Evolutionary conservation across 768 basidiomycete species (phyloP).

Genomic region (Phlebiopsis flavidoalba): DNA sequence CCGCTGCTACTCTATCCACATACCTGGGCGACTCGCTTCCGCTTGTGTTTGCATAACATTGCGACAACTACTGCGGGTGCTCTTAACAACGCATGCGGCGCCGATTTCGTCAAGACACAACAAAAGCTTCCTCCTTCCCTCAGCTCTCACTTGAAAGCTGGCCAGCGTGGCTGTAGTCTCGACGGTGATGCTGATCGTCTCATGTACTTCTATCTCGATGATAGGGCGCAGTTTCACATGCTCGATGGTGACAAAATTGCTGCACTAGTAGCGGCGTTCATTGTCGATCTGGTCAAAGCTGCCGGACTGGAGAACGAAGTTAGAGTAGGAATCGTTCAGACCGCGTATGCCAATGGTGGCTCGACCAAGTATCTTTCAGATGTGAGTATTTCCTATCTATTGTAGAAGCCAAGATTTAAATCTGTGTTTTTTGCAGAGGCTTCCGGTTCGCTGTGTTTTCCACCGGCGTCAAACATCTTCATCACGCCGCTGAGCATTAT

Average conservation of each 20-base stretch:
- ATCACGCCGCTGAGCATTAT: slow-evolving; percentile 93
- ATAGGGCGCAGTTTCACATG: slow-evolving; percentile 75
- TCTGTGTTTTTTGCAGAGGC: slow-evolving; percentile 46
- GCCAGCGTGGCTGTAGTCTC: slow-evolving; percentile 85
- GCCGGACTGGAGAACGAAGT: slow-evolving; percentile 75
- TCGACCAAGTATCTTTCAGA: slow-evolving; percentile 89
- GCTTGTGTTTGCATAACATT: slow-evolving; percentile 66
- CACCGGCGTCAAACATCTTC: slow-evolving; percentile 97
- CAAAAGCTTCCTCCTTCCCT: slow-evolving; percentile 85
- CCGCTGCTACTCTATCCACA: slow-evolving; percentile 55
- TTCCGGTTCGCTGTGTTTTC: slow-evolving; percentile 93
- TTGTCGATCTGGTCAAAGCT: slow-evolving; percentile 82
- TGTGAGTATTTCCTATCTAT: slow-evolving; percentile 36
- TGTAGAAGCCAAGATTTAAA: not conserved
- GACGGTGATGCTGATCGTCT: slow-evolving; percentile 98
- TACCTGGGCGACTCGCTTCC: slow-evolving; percentile 58
- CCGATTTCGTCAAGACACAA: slow-evolving; percentile 93
- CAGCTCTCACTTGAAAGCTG: slow-evolving; percentile 51
- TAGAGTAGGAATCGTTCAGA: slow-evolving; percentile 94
- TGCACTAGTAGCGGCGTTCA: slow-evolving; percentile 86
- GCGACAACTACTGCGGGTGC: slow-evolving; percentile 58
- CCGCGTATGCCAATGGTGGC: slow-evolving; percentile 96
- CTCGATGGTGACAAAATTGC: slow-evolving; percentile 99
- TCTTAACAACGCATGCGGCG: slow-evolving; percentile 86
- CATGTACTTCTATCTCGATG: slow-evolving; percentile 91